Evolutionary conservation across 441 rosid species (phyloP).

Genomic region (Gossypium davidsonii): DNA sequence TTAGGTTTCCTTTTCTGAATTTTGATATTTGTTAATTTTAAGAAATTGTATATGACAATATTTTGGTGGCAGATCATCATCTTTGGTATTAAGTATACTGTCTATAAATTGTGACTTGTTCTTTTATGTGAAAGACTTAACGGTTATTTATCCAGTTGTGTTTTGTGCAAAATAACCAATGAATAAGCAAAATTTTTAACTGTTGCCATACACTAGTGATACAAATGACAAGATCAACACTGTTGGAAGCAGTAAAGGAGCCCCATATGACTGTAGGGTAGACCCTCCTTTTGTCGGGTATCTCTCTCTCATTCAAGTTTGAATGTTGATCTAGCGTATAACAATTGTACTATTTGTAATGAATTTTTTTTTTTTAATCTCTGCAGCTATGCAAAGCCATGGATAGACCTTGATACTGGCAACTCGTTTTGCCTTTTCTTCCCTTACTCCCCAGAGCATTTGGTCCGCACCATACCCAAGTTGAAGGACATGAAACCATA

Average conservation of each 20-base stretch:
- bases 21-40: background rate
- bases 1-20: background rate
- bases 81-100: background rate
- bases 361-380: slow-evolving; percentile 20
- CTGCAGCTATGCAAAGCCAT: slow-evolving; percentile 77
- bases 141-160: background rate
- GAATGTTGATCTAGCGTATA: slow-evolving; percentile 1
- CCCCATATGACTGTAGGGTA: slow-evolving; percentile 56
- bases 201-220: slow-evolving; percentile 7
- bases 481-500: slow-evolving; percentile 52
- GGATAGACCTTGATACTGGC: slow-evolving; percentile 57
- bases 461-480: slow-evolving; percentile 49
- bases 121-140: background rate
- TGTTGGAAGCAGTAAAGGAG: slow-evolving; percentile 34
- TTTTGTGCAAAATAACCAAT: background rate
- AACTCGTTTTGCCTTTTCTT: slow-evolving; percentile 69
- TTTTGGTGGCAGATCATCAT: background rate
- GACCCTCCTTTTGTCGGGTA: slow-evolving; percentile 88
- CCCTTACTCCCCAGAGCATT: slow-evolving; percentile 88
- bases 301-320: slow-evolving; percentile 16
- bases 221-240: slow-evolving; percentile 28
- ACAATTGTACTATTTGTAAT: slow-evolving; percentile 13
- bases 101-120: background rate
- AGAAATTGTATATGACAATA: background rate
- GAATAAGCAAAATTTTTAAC: background rate